Base-by-base conservation (phyloP, 2,329 filamentous ascomycete genomes). In the Coniochaeta hoffmannii region DNA sequence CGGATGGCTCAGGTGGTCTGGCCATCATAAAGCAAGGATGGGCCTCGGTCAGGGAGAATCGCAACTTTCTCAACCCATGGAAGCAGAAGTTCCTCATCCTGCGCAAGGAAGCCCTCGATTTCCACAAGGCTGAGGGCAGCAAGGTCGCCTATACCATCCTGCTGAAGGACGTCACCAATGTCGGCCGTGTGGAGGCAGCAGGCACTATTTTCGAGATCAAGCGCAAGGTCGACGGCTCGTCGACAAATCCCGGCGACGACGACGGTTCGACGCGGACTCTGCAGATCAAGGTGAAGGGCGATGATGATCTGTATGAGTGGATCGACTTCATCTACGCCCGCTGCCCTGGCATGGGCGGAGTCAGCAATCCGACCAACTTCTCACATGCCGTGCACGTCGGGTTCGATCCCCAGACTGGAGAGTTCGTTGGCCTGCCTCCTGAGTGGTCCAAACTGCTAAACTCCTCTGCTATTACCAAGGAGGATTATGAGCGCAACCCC, bases 331-430 rank as follows among this genome's bases (percentile, higher is more conserved):
- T 99, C 62, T 97, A 97, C 69, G 91, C 93, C 64, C 88, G 93
- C 61, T 97, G 93, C 70, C 94, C 94, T 17, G 93, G 90, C 59
- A 96, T 97, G 90, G 92, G 94, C 59, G 94, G 94, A 63, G 94
- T 99, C 56, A 97, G 93, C 74, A 97, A 97, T 71, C 94, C 94
- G 6, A 97, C 94, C 61, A 97, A 97, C 76, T 99, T 99, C 75
- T 91, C 89, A 24, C 94, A 99, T 69, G 88, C 92, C 50, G 92
- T 99, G 24, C 94, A 99, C 69, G 94, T 99, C 62, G 94, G 94
- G 58, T 99, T 97, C 68, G 94, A 99, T 69, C 91, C 93, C 26
- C 87, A 91, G 64, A 96, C 90, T 2, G 94, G 94, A 60, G 91
- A 94, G 63, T 99, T 99, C 66, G 90, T 96, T 50, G 94, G 94